Base-by-base conservation (phyloP, 176 grass and related monocot genomes). In the Aegilops umbellulata region DNA sequence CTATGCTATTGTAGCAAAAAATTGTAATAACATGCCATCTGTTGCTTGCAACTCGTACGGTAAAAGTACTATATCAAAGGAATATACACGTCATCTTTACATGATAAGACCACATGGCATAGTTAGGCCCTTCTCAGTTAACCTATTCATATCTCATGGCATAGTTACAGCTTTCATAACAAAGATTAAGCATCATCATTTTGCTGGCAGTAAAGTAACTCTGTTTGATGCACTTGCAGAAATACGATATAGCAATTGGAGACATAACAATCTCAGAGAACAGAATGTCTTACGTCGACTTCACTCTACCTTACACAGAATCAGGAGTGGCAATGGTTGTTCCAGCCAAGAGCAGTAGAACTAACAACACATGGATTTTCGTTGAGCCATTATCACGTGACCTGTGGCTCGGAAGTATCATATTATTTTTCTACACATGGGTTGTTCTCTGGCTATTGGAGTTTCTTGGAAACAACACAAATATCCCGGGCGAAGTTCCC, bases 321-420 rank as follows among this genome's bases (percentile, higher is more conserved):
- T 79, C 86, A 0, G 79, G 85, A 6, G 64, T 90, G 47, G 80
- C 82, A 19, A 90, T 93, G 85, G 13, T 93, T 46, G 92, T 93
- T 44, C 78, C 85, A 25, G 35, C 70, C 26, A 80, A 46, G 36
- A 65, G 80, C 15, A 73, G 73, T 44, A 78, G 25, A 22, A 84
- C 26, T 25, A 88, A 46, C 44, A 86, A 69, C 47, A 60, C 64
- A 2, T 93, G 88, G 85, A 64, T 88, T 47, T 93, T 93, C 36
- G 19, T 90, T 38, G 88, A 88, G 26, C 92, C 92, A 17, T 61
- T 91, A 25, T 80, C 60, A 35, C 2, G 14, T 51, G 85, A 80
- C 20, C 35, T 91, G 44, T 91, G 89, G 85, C 65, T 84, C n/a
- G 74, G 69, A 38, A 84, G 65, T 47, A 57, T 70, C 10, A 42